phyloP scores from a whole-genome alignment of 345 rosid genomes.

The Camelina hispida region DNA sequence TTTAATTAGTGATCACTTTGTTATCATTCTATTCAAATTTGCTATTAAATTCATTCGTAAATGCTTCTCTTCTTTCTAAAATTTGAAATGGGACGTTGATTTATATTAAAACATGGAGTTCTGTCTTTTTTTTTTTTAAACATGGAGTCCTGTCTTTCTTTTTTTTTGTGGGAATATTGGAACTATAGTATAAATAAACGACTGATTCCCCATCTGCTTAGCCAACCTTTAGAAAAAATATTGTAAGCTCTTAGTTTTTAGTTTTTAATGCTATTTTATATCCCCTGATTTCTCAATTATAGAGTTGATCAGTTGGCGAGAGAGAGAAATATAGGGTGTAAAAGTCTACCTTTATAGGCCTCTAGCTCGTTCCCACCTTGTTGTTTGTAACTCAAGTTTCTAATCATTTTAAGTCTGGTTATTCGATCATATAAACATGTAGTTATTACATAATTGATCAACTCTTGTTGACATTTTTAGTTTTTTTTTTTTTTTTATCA shows the following conservation, averaged over 20 bases:
- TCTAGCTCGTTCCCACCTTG: not conserved
- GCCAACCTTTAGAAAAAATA: too few species aligned
- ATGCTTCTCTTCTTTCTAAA: not conserved
- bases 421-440: not conserved
- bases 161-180: not conserved
- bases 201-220: too few species aligned
- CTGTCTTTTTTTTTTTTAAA: too few species aligned
- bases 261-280: not conserved
- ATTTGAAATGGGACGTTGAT: not conserved
- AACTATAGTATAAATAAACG: too few species aligned
- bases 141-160: too few species aligned
- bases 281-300: not conserved
- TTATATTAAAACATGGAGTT: too few species aligned
- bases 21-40: not conserved
- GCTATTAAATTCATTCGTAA: not conserved
- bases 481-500: too few species aligned
- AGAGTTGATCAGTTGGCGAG: not conserved
- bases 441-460: not conserved
- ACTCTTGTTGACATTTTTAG: not conserved
- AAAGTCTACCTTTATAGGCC: not conserved
- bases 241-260: too few species aligned
- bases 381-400: not conserved
- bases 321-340: not conserved
- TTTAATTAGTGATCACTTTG: slow-evolving; percentile 2
- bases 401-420: not conserved